A percentile compares a stretch with the other conserved stretches of the same genome.
phyloP scores from a whole-genome alignment of 2,329 filamentous ascomycete genomes.

The Aureobasidium sp. region DNA sequence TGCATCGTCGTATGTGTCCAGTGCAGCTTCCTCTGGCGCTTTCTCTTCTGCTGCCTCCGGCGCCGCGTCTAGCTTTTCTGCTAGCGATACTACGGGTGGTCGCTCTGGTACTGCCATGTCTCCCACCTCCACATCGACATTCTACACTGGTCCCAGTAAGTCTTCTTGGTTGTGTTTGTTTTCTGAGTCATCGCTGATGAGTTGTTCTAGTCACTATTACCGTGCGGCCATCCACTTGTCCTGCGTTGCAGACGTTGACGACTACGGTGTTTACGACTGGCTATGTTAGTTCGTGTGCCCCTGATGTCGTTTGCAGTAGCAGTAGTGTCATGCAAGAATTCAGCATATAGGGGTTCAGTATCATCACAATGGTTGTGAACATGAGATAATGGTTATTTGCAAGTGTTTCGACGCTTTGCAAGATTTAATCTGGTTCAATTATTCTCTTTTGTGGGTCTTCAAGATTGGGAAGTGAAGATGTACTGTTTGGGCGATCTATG shows the following conservation, averaged over 20 bases:
- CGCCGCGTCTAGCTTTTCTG: constrained; percentile 16
- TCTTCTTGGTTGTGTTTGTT: neutral
- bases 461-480: neutral
- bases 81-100: neutral
- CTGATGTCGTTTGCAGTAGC: constrained; percentile 2
- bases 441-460: no score
- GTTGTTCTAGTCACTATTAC: constrained; percentile 2
- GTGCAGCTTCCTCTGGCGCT: constrained; percentile 11
- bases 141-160: constrained; percentile 12
- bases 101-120: neutral
- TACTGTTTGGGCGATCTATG: neutral
- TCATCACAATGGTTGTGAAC: no score
- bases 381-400: no score
- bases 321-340: neutral
- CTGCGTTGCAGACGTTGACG: constrained; percentile 4
- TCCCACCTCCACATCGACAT: neutral
- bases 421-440: no score
- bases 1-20: constrained; percentile 11
- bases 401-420: no score
- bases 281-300: constrained; percentile 4
- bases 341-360: no score
- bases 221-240: constrained; percentile 11
- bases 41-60: constrained; percentile 9
- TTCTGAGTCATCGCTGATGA: neutral
- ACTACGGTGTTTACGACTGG: constrained; percentile 12